A percentile compares a stretch with the other conserved stretches of the same genome.
Conservation (phyloP, 345 rosid genomes). For the Moricandia arvensis region DNA sequence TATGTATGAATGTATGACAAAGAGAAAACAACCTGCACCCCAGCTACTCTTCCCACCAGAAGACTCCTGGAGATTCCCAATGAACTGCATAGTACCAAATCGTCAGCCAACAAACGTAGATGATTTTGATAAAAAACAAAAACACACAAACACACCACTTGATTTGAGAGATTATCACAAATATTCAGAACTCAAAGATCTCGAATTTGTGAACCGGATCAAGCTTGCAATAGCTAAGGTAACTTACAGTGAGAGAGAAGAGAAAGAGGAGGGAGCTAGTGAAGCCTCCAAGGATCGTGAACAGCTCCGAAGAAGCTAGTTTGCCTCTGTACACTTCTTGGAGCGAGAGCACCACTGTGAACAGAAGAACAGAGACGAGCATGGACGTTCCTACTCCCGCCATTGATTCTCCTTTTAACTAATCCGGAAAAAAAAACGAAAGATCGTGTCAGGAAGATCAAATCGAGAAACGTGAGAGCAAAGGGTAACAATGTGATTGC, state of each 20-base stretch:
- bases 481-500: not conserved
- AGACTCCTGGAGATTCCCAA: slow-evolving; percentile 58
- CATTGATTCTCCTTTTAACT: slow-evolving; percentile 41
- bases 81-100: slow-evolving; percentile 48
- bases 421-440: not conserved
- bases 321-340: slow-evolving; percentile 68
- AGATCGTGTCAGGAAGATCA: not conserved
- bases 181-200: not conserved
- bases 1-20: not conserved
- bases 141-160: not conserved
- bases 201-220: not conserved
- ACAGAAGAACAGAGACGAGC: slow-evolving; percentile 59
- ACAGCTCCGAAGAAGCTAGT: slow-evolving; percentile 69
- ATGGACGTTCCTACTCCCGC: slow-evolving; percentile 72
- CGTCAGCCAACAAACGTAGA: not conserved
- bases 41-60: slow-evolving; percentile 78
- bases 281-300: slow-evolving; percentile 84
- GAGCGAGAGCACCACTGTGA: slow-evolving; percentile 62
- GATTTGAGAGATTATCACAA: not conserved
- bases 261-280: slow-evolving; percentile 77
- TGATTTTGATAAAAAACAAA: not conserved
- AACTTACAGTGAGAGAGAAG: slow-evolving; percentile 60
- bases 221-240: not conserved
- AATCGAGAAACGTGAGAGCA: not conserved
- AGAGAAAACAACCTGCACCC: slow-evolving; percentile 82